Evolutionary conservation across 1,284 basidiomycete genomes (phyloP).

Genomic region (Volvariella volvacea): DNA sequence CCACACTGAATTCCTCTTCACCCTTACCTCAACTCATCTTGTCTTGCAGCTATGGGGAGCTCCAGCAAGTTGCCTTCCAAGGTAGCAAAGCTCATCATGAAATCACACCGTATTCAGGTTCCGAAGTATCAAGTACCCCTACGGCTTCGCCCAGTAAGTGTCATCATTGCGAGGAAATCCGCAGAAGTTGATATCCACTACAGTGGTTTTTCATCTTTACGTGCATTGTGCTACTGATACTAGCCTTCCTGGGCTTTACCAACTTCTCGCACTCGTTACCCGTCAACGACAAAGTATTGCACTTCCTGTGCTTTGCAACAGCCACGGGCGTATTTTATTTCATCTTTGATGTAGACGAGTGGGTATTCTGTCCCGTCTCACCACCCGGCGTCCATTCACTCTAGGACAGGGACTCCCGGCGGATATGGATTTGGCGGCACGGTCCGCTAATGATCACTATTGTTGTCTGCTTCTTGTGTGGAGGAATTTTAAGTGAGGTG

Average conservation of each 20-base stretch:
- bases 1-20: too few species aligned
- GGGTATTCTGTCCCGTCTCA: slow-evolving; percentile 19
- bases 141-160: slow-evolving; percentile 63
- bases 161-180: slow-evolving; percentile 1
- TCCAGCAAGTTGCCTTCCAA: too few species aligned
- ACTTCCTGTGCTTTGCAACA: slow-evolving; percentile 74
- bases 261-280: slow-evolving; percentile 59
- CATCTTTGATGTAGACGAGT: slow-evolving; percentile 85
- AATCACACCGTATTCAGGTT: slow-evolving; percentile 37
- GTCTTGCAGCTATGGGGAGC: too few species aligned
- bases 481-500: slow-evolving; percentile 80
- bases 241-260: slow-evolving; percentile 72
- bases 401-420: slow-evolving; percentile 51
- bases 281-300: slow-evolving; percentile 79
- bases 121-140: slow-evolving; percentile 67
- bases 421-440: slow-evolving; percentile 84
- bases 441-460: slow-evolving; percentile 62
- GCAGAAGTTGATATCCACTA: neutral
- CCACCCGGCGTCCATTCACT: neutral
- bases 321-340: slow-evolving; percentile 84
- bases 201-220: slow-evolving; percentile 76
- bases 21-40: too few species aligned
- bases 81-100: slow-evolving; percentile 24
- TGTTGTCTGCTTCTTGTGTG: slow-evolving; percentile 70
- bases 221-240: slow-evolving; percentile 51